Evolutionary conservation across 1,139 yeast species (phyloP), one percentile per base, ranked within the genome.

Genomic region (Meyerozyma carpophila): DNA sequence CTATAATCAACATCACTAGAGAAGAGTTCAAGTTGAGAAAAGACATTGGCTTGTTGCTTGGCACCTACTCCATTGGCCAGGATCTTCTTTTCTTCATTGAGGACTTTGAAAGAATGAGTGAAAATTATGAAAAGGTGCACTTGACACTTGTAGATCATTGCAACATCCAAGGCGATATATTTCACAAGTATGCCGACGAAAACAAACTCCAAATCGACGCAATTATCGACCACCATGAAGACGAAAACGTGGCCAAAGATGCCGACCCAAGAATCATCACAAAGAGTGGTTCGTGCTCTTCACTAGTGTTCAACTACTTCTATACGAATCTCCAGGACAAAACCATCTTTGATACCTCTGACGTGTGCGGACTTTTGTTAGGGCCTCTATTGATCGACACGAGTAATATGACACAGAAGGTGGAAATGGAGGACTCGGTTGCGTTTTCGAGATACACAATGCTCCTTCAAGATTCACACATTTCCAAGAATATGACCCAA

Each of bases 151-250:
- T 91, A 4, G 98, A 91, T 58, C 97, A 90, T 62, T 90, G 94
- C 57, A 71, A 73, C 37, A 68, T 84, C 11, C 86, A 85, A 45
- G 84, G 86, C 0, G 67, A 68, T 24, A 54, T 60, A 3, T 57
- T 48, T 51, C 70, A 41, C 44, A 53, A 45, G 32, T 58, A 44
- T 46, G 63, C 50, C 29, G 48, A 62, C 13, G 50, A 55, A 6
- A 53, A 54, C 1, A 50, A 55, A 36, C 52, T 70, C 20, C 52
- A 61, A 1, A 82, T 89, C 0, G 65, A 63, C 1, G 83, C 82
- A 0, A 79, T 93, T 10, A 76, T 93, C 29, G 98, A 91, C 57
- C 98, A 91, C 57, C 98, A 91, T 59, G 85, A 73, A 6, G 95
- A 89, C 55, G 90, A 85, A 55, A 68, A 69, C 0, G 65, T 66